Base-by-base conservation (phyloP, 441 rosid genomes). In the Euphorbia celastroides region DNA sequence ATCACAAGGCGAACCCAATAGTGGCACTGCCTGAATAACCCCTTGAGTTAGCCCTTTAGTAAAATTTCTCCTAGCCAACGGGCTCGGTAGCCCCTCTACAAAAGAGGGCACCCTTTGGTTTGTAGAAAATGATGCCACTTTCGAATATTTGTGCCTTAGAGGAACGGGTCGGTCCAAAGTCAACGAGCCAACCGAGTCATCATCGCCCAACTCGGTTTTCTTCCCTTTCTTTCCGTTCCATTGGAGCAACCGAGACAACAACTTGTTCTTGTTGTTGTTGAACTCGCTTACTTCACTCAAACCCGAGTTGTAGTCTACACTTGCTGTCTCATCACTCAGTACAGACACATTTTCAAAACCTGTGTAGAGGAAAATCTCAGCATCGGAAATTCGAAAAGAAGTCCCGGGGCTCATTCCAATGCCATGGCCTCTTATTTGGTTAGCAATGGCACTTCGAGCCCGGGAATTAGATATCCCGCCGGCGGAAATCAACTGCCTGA, bases 391-490 rank as follows among this genome's bases (percentile, higher is more conserved):
- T 64, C 86, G 74, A 59, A 92, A 92, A 41, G 91, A 84, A 42
- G 97, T 87, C 48, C 98, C 98, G 0, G 97, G 99, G 78, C 96
- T 92, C 19, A 69, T 75, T 60, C 86, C 80, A 27, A 86, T 78
- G 9, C 88, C 88, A 17, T 80, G 86, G 67, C 79, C 92, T 75
- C 73, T 82, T 38, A 81, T 70, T 48, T 85, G 85, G 13, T 80
- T 81, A 78, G 68, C 75, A 58, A 80, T 68, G n/a, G 54, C 79
- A 38, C 60, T 77, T 70, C 83, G 82, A 14, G 74, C 73, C 59
- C 67, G 77, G 66, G 62, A 65, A 12, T 81, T 78, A 0, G 89
- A 83, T 60, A 87, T 76, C 38, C 96, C 98, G 20, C 97, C 97
- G 0, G 95, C 97, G 23, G 98, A 81, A 72, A 83, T 76, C 78